Base-by-base conservation (phyloP, 2,329 filamentous ascomycete species). In the Metarhizium robertsii region DNA sequence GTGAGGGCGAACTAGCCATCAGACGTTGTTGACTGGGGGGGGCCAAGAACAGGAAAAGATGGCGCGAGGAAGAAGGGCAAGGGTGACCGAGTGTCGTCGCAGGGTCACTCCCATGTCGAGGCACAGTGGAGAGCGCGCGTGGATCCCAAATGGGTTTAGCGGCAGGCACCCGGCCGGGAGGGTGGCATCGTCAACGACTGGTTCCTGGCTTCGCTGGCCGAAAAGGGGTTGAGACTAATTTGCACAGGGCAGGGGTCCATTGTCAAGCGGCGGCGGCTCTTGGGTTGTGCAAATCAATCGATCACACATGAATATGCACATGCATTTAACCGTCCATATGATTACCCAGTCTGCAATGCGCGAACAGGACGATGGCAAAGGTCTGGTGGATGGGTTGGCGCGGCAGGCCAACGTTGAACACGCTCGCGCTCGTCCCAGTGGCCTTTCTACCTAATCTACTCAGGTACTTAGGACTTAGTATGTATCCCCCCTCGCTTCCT, bases 161-260 rank as follows among this genome's bases (percentile, higher is more conserved):
- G 57, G 43, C 51, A 54, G 54, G 54, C 51, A 50, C 50, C 46
- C 43, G 52, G 49, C 29, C 48, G 52, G 43, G 47, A 50, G 20
- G 51, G 38, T 34, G 52, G 51, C 38, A 45, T 42, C 34, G 32
- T 16, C 34, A 42, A 52, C 53, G 40, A 40, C 16, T 10, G 4
- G 43, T 48, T 38, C 20, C 38, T 48, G 38, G 38, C 38, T 40
- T 40, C 14, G 38, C 11, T 40, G 32, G 43, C 43, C 52, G 20
- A 40, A 49, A 50, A 46, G 34, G 46, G 10, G 45, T 48, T 18
- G 36, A 52, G 50, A 25, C 42, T 48, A 55, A 55, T 36, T 52
- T 52, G 42, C 45, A 49, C 16, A 3, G 18, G 18, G 20, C 52
- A 53, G 43, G 52, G 51, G 16, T 30, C 34, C 14, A 18, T 45